Base-by-base conservation (phyloP, 2,329 filamentous ascomycete species). In the Cytospora leucostoma region DNA sequence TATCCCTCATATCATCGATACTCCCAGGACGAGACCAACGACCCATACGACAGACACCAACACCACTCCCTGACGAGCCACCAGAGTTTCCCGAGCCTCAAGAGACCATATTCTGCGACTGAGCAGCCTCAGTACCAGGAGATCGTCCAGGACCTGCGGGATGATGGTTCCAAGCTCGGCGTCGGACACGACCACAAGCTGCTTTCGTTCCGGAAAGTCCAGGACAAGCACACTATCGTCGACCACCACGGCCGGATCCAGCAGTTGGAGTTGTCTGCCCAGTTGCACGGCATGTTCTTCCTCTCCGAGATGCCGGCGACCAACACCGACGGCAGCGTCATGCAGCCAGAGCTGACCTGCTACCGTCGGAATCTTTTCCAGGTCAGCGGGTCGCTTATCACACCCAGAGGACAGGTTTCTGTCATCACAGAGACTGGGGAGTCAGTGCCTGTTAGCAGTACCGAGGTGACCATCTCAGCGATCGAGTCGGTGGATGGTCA, bases 291-390 rank as follows among this genome's bases (percentile, higher is more conserved):
- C 78, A 93, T 94, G 90, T 94, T 94, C 79, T 94, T 94, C 74
- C 80, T 94, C 37, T 92, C 91, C 35, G 91, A 94, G 73, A 90
- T 90, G 78, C 88, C 89, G 1, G 84, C 88, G 71, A 86, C 82
- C 66, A 78, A 80, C 61, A 80, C 75, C 68, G 85, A 89, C 68
- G 84, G 83, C 64, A 79, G 76, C 53, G 74, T 83, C 54, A 78
- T 88, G 56, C 89, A 90, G 73, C 92, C 86, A 59, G 94, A 98
- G 77, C 77, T 98, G 74, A 98, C 94, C 3, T 98, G 94, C 82
- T 98, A 98, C 77, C 90, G 94, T 68, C 87, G 94, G 55, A 98
- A 98, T 73, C 81, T 98, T 56, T 98, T 98, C 76, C 94, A 97
- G 75, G 96, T 97, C 72, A 96, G 93, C 66, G 94, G 94, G 63